A percentile compares a stretch with the other conserved stretches of the same genome.
Conservation (phyloP, 345 rosid genomes). For the Eucalyptus cloeziana region DNA sequence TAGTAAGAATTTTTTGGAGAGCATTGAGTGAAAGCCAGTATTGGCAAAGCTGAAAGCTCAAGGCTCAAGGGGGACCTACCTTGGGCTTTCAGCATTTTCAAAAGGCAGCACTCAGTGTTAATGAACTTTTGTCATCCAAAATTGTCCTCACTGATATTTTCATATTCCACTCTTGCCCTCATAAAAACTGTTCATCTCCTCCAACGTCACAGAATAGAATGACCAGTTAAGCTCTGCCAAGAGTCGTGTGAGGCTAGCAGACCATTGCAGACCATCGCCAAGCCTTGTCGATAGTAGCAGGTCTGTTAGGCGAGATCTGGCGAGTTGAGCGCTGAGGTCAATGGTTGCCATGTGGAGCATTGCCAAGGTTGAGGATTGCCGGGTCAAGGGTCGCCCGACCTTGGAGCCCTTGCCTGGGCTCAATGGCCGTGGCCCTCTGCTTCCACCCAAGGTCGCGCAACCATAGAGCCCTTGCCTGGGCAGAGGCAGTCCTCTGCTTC, state of each 20-base stretch:
- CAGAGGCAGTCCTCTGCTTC: neutral
- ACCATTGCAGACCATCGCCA: neutral
- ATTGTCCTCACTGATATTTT: neutral
- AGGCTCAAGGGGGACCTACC: neutral
- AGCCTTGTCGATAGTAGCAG: neutral
- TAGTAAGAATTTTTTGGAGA: neutral
- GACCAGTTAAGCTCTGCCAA: neutral
- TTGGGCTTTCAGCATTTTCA: neutral
- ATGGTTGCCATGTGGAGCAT: neutral
- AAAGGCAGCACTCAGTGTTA: neutral
- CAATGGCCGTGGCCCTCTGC: neutral
- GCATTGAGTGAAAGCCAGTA: neutral
- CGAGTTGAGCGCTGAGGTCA: neutral
- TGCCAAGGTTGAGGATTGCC: neutral
- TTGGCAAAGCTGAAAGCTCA: neutral
- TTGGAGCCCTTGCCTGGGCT: neutral
- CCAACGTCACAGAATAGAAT: neutral
- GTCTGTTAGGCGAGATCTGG: neutral
- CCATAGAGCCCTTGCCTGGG: neutral
- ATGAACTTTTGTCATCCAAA: neutral
- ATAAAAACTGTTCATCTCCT: neutral
- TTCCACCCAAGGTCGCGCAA: neutral
- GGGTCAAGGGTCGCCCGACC: neutral
- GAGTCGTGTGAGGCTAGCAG: neutral
- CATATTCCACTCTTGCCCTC: neutral